Percentiles rank a stretch among this genome's conserved stretches.
Evolutionary conservation across 1,139 yeast genomes (phyloP).

Genomic region (Eremothecium cymbalariae): DNA sequence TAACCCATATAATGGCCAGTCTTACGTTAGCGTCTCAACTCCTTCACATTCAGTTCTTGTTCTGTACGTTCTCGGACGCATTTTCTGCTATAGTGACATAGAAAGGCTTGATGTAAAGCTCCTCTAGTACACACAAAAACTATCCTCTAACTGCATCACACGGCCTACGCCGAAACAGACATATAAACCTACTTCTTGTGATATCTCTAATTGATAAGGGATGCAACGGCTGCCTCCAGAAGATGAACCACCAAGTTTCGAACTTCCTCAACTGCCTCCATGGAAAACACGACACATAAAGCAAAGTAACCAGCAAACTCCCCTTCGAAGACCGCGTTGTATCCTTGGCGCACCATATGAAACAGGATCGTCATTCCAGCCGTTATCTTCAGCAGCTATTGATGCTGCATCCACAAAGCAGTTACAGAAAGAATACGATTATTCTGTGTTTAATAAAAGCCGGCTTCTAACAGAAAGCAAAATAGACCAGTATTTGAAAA

Average conservation of each 20-base stretch:
- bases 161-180: no score
- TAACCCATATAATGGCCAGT: no score
- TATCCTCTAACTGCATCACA: no score
- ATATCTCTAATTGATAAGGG: neutral
- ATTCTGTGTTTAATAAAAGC: constrained; percentile 20
- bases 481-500: constrained; percentile 14
- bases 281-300: constrained; percentile 23
- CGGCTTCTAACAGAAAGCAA: constrained; percentile 21
- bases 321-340: constrained; percentile 6
- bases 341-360: constrained; percentile 5
- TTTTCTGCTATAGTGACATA: no score
- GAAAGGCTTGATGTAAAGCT: no score
- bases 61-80: no score
- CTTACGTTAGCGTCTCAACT: no score
- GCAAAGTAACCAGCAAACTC: constrained; percentile 6
- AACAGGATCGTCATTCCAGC: neutral
- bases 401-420: constrained; percentile 4
- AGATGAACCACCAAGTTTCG: constrained; percentile 13
- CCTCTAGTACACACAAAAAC: no score
- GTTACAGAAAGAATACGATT: constrained; percentile 17
- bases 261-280: constrained; percentile 26
- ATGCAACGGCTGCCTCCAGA: constrained; percentile 6
- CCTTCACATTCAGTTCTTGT: neutral
- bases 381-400: constrained; percentile 6
- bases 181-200: no score